phyloP scores from a whole-genome alignment of 2,329 filamentous ascomycete species.

The Pseudogymnoascus sp. region DNA sequence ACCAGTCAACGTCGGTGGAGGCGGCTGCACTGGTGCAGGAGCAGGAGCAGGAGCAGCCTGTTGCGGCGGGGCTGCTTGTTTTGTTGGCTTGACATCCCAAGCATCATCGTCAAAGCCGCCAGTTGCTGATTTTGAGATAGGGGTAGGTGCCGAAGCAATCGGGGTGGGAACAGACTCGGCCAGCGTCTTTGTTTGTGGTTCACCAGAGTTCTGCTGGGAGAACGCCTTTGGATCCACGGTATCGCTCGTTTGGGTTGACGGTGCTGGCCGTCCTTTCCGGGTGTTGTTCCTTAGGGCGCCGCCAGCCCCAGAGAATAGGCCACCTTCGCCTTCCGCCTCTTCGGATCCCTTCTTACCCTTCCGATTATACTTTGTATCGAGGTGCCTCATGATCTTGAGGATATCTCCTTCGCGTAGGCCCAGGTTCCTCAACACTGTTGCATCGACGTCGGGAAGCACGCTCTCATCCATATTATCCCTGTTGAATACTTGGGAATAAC shows the following conservation, averaged over 20 bases:
- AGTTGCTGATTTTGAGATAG: constrained; percentile 40
- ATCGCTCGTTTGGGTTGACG: constrained; percentile 77
- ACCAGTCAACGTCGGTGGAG: constrained; percentile 53
- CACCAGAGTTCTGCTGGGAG: constrained; percentile 49
- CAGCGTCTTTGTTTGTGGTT: constrained; percentile 27
- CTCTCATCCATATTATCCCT: constrained; percentile 95
- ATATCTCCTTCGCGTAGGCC: constrained; percentile 97
- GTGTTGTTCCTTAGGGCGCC: constrained; percentile 90
- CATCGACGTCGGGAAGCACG: constrained; percentile 80
- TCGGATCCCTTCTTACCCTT: constrained; percentile 48
- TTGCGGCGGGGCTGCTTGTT: constrained; percentile 37
- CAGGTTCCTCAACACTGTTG: constrained; percentile 72
- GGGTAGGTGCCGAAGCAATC: constrained; percentile 31
- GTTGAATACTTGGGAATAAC: constrained; percentile 82
- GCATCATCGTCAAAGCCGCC: constrained; percentile 90
- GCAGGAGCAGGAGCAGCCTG: constrained; percentile 29
- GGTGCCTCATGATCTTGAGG: constrained; percentile 81
- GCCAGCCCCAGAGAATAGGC: constrained; percentile 89
- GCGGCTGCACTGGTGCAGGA: constrained; percentile 33
- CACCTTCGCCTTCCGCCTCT: constrained; percentile 51
- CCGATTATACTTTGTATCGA: constrained; percentile 75
- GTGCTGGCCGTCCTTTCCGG: constrained; percentile 79
- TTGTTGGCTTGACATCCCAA: constrained; percentile 87
- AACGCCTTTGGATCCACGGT: constrained; percentile 83
- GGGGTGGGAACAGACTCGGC: constrained; percentile 42